A percentile compares a stretch with the other conserved stretches of the same genome.
phyloP scores from a whole-genome alignment of 257 asterid species.

The Scutellaria minor region DNA sequence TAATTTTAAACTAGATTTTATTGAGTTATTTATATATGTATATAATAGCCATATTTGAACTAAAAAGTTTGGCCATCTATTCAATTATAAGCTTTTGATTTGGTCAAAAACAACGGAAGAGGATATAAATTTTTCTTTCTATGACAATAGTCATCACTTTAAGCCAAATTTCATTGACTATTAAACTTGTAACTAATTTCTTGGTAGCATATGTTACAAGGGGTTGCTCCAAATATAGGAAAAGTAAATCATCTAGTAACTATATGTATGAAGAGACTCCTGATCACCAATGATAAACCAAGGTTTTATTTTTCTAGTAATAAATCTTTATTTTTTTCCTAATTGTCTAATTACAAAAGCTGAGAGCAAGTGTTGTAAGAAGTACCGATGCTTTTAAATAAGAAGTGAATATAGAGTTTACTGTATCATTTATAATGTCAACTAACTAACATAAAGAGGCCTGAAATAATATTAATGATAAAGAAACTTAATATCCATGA shows the following conservation, averaged over 20 bases:
- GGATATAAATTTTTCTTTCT: neutral
- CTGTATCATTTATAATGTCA: neutral
- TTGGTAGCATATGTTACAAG: too few relatives aligned
- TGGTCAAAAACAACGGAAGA: slow-evolving; percentile 16
- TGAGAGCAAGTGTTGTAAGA: too few relatives aligned
- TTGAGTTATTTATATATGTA: neutral
- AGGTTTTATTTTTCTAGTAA: too few relatives aligned
- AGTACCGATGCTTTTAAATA: neutral
- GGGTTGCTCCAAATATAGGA: too few relatives aligned
- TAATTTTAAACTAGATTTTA: neutral
- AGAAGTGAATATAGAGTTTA: neutral
- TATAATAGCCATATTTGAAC: neutral
- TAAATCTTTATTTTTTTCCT: too few relatives aligned
- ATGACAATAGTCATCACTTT: neutral
- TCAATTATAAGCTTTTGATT: neutral
- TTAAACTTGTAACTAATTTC: neutral
- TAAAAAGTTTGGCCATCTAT: neutral
- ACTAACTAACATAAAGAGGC: slow-evolving; percentile 13
- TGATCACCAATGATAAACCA: too few relatives aligned
- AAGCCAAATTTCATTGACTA: neutral
- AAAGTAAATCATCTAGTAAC: too few relatives aligned
- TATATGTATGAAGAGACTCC: too few relatives aligned
- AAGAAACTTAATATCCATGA: neutral
- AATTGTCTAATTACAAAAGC: too few relatives aligned
- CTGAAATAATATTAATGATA: neutral